phyloP scores from a whole-genome alignment of 805 yeast genomes.

The Metschnikowia lachancei region DNA sequence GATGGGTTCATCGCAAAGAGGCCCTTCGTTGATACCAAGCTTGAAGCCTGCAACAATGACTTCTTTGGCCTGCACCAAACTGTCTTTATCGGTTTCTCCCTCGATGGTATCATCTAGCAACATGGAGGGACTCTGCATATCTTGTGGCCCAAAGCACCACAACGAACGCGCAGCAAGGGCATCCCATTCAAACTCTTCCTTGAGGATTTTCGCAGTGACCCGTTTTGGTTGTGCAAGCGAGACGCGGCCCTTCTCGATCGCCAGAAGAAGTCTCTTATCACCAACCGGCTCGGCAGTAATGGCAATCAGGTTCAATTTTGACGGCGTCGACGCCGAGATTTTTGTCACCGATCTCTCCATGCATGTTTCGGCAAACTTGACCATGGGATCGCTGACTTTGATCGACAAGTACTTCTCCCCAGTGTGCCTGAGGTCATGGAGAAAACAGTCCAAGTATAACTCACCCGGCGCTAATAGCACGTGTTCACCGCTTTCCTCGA shows the following conservation, averaged over 20 bases:
- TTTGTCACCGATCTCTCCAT: slow-evolving; percentile 62
- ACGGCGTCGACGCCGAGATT: slow-evolving; percentile 55
- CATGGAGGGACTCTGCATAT: slow-evolving; percentile 46
- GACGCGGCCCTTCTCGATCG: slow-evolving; percentile 52
- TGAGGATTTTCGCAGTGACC: slow-evolving; percentile 52
- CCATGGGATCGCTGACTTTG: slow-evolving; percentile 81
- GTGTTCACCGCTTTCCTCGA: slow-evolving; percentile 89
- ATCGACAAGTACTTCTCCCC: slow-evolving; percentile 63
- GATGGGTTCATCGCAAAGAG: slow-evolving; percentile 84
- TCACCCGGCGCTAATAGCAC: slow-evolving; percentile 83
- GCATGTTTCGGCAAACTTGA: slow-evolving; percentile 77
- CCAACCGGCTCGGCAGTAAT: slow-evolving; percentile 75
- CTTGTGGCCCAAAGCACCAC: slow-evolving; percentile 72
- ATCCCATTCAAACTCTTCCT: slow-evolving; percentile 72
- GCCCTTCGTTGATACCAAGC: slow-evolving; percentile 85
- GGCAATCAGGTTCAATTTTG: slow-evolving; percentile 56
- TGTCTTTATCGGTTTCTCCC: slow-evolving; percentile 61
- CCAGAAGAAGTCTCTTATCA: slow-evolving; percentile 45
- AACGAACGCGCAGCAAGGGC: slow-evolving; percentile 75
- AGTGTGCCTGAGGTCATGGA: slow-evolving; percentile 69
- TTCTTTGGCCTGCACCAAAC: slow-evolving; percentile 46
- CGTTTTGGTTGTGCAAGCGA: slow-evolving; percentile 36
- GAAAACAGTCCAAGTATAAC: slow-evolving; percentile 74
- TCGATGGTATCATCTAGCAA: slow-evolving; percentile 69
- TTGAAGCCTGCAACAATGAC: slow-evolving; percentile 73